phyloP scores from a whole-genome alignment of 257 asterid genomes.

The Capsicum chinense region DNA sequence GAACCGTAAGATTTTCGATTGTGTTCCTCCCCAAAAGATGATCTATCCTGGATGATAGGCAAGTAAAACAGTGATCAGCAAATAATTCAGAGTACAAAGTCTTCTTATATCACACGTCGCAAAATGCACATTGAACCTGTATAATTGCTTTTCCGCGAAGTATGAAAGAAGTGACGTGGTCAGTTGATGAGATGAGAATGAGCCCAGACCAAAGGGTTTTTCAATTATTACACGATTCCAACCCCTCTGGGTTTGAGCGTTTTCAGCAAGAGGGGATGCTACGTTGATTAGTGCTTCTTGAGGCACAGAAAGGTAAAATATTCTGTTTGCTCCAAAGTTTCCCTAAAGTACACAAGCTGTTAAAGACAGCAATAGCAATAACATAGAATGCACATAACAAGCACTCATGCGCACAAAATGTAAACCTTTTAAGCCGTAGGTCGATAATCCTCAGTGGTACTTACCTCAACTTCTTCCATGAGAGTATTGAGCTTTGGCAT shows the following conservation, averaged over 20 bases:
- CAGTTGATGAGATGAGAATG: slow-evolving; percentile 48
- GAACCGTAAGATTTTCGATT: slow-evolving; percentile 55
- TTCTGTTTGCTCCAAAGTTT: slow-evolving; percentile 48
- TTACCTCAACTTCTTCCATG: slow-evolving; percentile 58
- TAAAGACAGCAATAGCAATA: slow-evolving; percentile 32
- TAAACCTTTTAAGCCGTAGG: background rate
- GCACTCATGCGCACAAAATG: slow-evolving; percentile 19
- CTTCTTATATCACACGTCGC: background rate
- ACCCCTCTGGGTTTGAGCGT: slow-evolving; percentile 54
- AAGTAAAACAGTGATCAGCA: background rate
- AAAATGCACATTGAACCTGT: slow-evolving; percentile 42
- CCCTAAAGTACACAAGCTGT: slow-evolving; percentile 45
- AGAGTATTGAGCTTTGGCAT: slow-evolving; percentile 49
- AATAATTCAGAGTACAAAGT: background rate
- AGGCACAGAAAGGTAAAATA: slow-evolving; percentile 62
- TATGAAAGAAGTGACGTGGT: slow-evolving; percentile 45
- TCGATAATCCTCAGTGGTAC: background rate
- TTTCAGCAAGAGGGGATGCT: slow-evolving; percentile 49
- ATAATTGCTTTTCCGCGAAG: slow-evolving; percentile 53
- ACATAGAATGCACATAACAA: background rate
- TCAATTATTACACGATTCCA: slow-evolving; percentile 60
- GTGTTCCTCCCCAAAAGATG: slow-evolving; percentile 66
- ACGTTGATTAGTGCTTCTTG: slow-evolving; percentile 54
- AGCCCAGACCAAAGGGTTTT: slow-evolving; percentile 56
- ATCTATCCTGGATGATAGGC: slow-evolving; percentile 52